Conservation (phyloP, 805 yeast genomes). For the Starmerella vitae region DNA sequence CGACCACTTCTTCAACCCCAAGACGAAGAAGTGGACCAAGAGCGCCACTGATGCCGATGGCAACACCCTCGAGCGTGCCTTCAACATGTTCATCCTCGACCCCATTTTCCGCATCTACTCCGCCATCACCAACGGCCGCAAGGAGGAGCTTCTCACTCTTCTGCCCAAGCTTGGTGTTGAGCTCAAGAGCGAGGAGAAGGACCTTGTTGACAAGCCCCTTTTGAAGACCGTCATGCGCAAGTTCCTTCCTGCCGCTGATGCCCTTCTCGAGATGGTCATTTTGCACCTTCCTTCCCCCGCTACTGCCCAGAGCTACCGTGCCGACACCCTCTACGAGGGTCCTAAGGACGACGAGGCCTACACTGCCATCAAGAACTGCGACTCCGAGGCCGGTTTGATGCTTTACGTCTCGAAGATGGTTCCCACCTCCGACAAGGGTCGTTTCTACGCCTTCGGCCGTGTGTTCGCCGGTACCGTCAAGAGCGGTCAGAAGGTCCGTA, state of each 20-base stretch:
- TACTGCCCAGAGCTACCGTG: constrained; percentile 98
- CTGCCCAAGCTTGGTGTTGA: constrained; percentile 85
- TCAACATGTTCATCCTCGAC: constrained; percentile 97
- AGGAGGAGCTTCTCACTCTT: constrained; percentile 85
- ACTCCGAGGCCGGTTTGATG: constrained; percentile 96
- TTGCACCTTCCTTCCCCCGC: constrained; percentile 98
- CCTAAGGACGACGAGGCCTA: constrained; percentile 79
- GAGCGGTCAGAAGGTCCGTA: constrained; percentile 98
- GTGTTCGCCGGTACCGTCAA: constrained; percentile 99
- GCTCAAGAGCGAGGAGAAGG: constrained; percentile 95
- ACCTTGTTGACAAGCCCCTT: constrained; percentile 96
- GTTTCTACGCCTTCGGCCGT: constrained; percentile 99
- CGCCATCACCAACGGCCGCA: constrained; percentile 98
- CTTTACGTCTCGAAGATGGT: constrained; percentile 99
- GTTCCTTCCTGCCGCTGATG: constrained; percentile 99
- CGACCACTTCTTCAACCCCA: constrained; percentile 99
- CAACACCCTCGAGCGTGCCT: constrained; percentile 92
- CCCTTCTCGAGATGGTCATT: constrained; percentile 96
- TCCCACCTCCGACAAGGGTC: constrained; percentile 99
- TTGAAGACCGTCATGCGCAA: constrained; percentile 98
- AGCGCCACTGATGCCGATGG: constrained; percentile 92
- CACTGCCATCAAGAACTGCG: constrained; percentile 93
- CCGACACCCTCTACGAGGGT: constrained; percentile 98
- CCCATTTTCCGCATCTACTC: constrained; percentile 96
- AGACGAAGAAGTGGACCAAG: constrained; percentile 99